A percentile compares a stretch with the other conserved stretches of the same genome.
These are phyloP conservation scores for Endocalyx cinctus DNA, from an alignment of 2,329 filamentous ascomycete genomes.

Conservation along the genomic window DNA sequence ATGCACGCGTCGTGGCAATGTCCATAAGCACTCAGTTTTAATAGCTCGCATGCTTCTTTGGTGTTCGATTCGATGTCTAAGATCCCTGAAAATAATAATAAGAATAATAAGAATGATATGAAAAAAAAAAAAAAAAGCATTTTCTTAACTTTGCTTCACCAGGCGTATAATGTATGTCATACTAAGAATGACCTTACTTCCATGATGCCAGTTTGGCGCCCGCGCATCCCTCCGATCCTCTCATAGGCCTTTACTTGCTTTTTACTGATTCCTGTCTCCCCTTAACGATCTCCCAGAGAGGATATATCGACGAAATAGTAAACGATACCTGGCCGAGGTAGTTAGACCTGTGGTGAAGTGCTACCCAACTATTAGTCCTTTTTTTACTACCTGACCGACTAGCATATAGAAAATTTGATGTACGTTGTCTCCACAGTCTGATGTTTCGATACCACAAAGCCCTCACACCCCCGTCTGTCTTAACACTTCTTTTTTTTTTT, in stretches of 20 bases:
- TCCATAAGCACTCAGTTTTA: conserved; percentile 31
- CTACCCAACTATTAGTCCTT: conserved; percentile 21
- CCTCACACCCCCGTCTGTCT: conserved; percentile 17
- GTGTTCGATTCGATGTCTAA: conserved; percentile 19
- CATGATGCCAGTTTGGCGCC: too few species aligned
- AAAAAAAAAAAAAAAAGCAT: too few species aligned
- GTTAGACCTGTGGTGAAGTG: conserved; percentile 24
- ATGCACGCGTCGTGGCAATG: conserved; percentile 44
- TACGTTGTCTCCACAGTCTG: conserved; percentile 25
- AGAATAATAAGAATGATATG: too few species aligned
- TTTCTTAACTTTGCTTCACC: conserved; percentile 16
- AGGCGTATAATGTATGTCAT: too few species aligned
- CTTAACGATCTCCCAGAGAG: too few species aligned
- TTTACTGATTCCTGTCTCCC: too few species aligned
- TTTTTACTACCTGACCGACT: conserved; percentile 28
- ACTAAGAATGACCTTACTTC: too few species aligned
- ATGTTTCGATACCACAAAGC: conserved; percentile 23
- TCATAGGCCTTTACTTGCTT: too few species aligned
- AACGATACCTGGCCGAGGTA: conserved; percentile 20
- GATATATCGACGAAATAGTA: too few species aligned
- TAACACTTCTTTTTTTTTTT: conserved; percentile 19
- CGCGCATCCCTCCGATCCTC: too few species aligned
- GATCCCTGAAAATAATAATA: conserved; percentile 14
- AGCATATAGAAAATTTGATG: conserved; percentile 26
- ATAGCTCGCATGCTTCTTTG: conserved; percentile 32